Base-by-base conservation (phyloP, 331 rosid genomes). In the Arachis monticola region DNA sequence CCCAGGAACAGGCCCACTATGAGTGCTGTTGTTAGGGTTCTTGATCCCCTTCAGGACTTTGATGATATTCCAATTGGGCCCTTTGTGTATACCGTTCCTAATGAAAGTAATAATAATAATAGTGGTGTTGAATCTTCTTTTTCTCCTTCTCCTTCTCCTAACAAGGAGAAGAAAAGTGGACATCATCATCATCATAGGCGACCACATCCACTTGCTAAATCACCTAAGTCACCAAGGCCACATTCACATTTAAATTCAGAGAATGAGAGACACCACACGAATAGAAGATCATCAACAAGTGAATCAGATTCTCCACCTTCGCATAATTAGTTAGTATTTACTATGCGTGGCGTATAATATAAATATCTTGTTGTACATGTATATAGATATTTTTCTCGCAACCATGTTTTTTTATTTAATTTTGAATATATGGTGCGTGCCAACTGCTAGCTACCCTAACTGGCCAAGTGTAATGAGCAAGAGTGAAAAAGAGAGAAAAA, bases 1-100 rank as follows among this genome's bases (percentile, higher is more conserved):
- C 94, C 96, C 0, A 91, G 87, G 59, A 88, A 82, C 2, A 83
- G 97, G 27, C 97, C 98, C 1, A 74, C 90, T 5, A 93, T 93
- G 86, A 80, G 84, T 67, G 75, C 78, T 0, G 97, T 93, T 63
- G 96, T 93, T 35, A 77, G 84, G 76, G 81, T 76, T 14, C 55
- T 93, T 27, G 97, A 86, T 53, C 92, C 98, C 0, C 87, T 91
- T 38, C 87, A 88, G 67, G 90, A 89, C 67, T 89, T 86, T 59
- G 86, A 86, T 67, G 98, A 93, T 63, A 65, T 85, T 61, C 90
- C 92, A 2, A 76, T 83, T 60, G 89, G 86, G 69, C 83, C 89
- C 2, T 93, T 93, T 64, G 98, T 91, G 9, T 93, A 84, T 75
- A 80, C 84, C 0, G 91, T 81, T 80, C 91, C 79, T 0, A 89